Conservation (phyloP, 331 rosid species). For the Rhamnella rubrinervis region DNA sequence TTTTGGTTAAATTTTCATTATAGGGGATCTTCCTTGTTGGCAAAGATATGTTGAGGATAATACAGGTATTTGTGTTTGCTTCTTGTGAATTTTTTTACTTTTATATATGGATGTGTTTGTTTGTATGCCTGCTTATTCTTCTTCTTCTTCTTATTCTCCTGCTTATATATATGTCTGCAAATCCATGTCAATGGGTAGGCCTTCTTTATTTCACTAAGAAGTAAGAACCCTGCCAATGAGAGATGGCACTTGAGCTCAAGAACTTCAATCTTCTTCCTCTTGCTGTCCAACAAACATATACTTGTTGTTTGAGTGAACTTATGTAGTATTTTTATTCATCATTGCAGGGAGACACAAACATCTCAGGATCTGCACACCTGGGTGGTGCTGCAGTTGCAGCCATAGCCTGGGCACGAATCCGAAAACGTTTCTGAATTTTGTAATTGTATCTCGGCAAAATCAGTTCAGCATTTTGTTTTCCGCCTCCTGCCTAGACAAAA, state of each 20-base stretch:
- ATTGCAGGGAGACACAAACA: conserved; percentile 56
- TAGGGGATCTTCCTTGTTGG: conserved; percentile 82
- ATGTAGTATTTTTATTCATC: conserved; percentile 1
- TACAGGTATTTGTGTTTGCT: conserved; percentile 49
- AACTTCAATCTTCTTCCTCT: background rate
- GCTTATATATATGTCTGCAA: background rate
- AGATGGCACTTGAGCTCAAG: background rate
- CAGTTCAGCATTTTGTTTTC: background rate
- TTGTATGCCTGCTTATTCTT: background rate
- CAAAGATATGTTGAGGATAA: conserved; percentile 57
- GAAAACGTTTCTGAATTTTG: conserved; percentile 51
- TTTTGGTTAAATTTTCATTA: conserved; percentile 31
- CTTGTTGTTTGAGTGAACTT: background rate
- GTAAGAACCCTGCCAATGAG: no score
- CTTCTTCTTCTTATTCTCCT: background rate
- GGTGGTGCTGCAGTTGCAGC: conserved; percentile 96
- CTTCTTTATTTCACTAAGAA: no score
- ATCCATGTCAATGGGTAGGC: background rate
- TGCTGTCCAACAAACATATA: background rate
- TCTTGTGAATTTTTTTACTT: background rate
- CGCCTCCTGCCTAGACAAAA: background rate
- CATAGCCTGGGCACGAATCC: conserved; percentile 66
- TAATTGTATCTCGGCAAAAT: background rate
- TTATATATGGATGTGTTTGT: background rate
- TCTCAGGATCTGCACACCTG: conserved; percentile 83